Evolutionary conservation across 148 eudicot species (phyloP).

Genomic region (Rhododendron simsii): DNA sequence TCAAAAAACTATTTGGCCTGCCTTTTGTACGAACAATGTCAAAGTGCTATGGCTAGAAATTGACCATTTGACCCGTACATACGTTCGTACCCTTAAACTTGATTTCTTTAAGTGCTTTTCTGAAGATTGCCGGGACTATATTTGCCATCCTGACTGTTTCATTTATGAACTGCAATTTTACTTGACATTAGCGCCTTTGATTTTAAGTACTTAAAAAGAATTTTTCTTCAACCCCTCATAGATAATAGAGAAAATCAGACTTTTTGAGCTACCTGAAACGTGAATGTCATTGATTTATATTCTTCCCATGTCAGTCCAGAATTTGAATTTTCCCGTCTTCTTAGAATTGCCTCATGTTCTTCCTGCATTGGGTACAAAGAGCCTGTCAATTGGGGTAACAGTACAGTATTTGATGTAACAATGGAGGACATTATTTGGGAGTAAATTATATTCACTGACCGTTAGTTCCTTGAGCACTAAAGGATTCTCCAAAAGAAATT

Average conservation of each 20-base stretch:
- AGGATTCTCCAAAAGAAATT: slow-evolving; percentile 69
- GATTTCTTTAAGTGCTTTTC: slow-evolving; percentile 68
- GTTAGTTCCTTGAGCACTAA: slow-evolving; percentile 54
- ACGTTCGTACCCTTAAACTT: slow-evolving; percentile 52
- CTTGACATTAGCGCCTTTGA: slow-evolving; percentile 1
- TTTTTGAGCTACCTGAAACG: slow-evolving; percentile 67
- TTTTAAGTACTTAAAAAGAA: background rate
- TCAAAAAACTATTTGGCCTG: background rate
- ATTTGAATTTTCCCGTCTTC: slow-evolving; percentile 45
- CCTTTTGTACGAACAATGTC: background rate
- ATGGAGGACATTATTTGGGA: background rate
- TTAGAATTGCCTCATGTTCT: slow-evolving; percentile 75
- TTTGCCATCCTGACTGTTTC: slow-evolving; percentile 93
- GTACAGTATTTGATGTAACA: background rate
- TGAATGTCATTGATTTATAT: slow-evolving; percentile 84
- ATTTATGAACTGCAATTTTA: slow-evolving; percentile 67
- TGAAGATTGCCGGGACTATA: slow-evolving; percentile 84
- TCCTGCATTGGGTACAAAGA: slow-evolving; percentile 37
- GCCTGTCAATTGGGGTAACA: slow-evolving; percentile 3
- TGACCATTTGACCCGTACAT: background rate
- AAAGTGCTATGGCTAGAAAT: background rate
- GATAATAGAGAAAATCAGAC: background rate
- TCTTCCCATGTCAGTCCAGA: slow-evolving; percentile 79
- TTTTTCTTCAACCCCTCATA: background rate
- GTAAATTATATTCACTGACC: slow-evolving; percentile 26